phyloP scores from a whole-genome alignment of 495 filamentous ascomycete genomes.

The Daldinia bambusicola region DNA sequence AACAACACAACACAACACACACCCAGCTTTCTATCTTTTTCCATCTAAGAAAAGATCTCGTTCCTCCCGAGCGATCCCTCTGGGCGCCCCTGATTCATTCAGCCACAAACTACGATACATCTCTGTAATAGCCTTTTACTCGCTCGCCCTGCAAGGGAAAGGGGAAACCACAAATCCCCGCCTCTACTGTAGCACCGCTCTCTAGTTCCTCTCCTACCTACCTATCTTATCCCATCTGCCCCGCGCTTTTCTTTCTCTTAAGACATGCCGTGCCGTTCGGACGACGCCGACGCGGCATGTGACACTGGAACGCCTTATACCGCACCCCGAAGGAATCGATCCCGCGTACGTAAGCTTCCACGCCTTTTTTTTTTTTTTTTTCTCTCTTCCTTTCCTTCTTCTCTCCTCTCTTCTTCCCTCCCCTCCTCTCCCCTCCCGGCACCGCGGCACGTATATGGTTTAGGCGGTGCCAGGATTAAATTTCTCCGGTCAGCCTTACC shows the following conservation, averaged over 20 bases:
- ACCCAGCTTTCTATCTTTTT: background rate
- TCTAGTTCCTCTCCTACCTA: background rate
- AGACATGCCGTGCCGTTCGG: background rate
- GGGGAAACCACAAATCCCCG: too few relatives aligned
- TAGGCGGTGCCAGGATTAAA: background rate
- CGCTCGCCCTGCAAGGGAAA: background rate
- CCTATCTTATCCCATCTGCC: background rate
- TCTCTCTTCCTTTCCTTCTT: background rate
- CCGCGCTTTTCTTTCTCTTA: background rate
- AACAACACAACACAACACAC: background rate
- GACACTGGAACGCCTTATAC: background rate
- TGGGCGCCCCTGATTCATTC: background rate
- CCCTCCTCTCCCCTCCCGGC: background rate
- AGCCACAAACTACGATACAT: background rate
- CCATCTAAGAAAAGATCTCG: constrained; percentile 10
- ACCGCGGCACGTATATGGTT: background rate
- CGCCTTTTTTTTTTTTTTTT: background rate
- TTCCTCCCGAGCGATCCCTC: constrained; percentile 7
- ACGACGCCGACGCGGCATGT: constrained; percentile 8
- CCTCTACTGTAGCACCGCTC: background rate
- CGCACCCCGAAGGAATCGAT: constrained; percentile 7
- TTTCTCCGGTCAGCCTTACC: constrained; percentile 12
- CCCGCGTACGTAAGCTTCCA: constrained; percentile 7
- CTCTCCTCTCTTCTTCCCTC: too few relatives aligned
- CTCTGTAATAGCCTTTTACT: background rate